Evolutionary conservation across 441 rosid genomes (phyloP).

Genomic region (Brassica balearica): DNA sequence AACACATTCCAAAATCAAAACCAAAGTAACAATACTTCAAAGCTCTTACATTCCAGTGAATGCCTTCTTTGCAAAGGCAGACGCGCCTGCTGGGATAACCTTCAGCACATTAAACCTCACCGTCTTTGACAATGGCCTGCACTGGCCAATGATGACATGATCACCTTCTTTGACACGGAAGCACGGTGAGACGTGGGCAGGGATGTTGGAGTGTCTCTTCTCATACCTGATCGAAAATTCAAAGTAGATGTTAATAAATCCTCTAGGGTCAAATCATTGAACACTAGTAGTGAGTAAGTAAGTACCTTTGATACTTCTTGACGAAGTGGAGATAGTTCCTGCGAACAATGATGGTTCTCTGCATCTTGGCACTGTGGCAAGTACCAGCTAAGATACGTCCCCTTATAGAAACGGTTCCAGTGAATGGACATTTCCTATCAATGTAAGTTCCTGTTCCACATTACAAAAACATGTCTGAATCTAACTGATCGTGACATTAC

Average conservation of each 20-base stretch:
- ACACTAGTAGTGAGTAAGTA: no score
- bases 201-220: slow-evolving; percentile 84
- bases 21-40: slow-evolving; percentile 2
- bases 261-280: no score
- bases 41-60: slow-evolving; percentile 59
- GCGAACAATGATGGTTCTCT: slow-evolving; percentile 77
- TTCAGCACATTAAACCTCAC: slow-evolving; percentile 85
- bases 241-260: background rate
- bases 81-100: slow-evolving; percentile 86
- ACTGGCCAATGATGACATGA: slow-evolving; percentile 82
- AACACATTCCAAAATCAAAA: slow-evolving; percentile 28
- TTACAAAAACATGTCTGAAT: background rate
- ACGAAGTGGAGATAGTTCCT: slow-evolving; percentile 81
- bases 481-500: background rate
- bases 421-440: slow-evolving; percentile 85
- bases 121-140: slow-evolving; percentile 93
- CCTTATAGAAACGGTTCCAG: slow-evolving; percentile 77
- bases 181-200: slow-evolving; percentile 83
- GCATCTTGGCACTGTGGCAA: slow-evolving; percentile 90
- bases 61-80: slow-evolving; percentile 76
- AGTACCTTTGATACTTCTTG: slow-evolving; percentile 83
- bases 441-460: slow-evolving; percentile 53
- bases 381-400: slow-evolving; percentile 87
- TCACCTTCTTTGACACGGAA: slow-evolving; percentile 93
- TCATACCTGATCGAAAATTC: slow-evolving; percentile 55